Percentiles rank a stretch among this genome's conserved stretches.
Conservation (phyloP, 306 rosid genomes). For the Dryas drummondii region DNA sequence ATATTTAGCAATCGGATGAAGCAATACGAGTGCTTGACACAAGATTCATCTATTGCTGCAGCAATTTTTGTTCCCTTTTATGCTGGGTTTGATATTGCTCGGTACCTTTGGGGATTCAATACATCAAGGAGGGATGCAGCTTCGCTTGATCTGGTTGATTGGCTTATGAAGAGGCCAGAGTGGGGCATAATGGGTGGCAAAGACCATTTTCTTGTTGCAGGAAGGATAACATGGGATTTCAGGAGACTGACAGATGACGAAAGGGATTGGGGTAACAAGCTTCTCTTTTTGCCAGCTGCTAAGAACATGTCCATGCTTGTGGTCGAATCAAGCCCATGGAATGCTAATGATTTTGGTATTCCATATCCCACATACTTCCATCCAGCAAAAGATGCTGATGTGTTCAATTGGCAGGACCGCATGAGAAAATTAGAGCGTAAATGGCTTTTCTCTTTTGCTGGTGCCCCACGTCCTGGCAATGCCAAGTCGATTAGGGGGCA, state of each 20-base stretch:
- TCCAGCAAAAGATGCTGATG: conserved; percentile 89
- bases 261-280: conserved; percentile 89
- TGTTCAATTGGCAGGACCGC: conserved; percentile 51
- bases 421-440: conserved; percentile 48
- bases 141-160: conserved; percentile 77
- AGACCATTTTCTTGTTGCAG: conserved; percentile 96
- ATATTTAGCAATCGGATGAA: conserved; percentile 91
- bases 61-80: conserved; percentile 93
- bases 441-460: conserved; percentile 96
- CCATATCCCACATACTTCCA: conserved; percentile 98
- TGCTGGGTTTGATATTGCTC: conserved; percentile 93
- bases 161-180: conserved; percentile 95
- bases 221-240: conserved; percentile 97
- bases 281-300: conserved; percentile 87
- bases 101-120: conserved; percentile 92
- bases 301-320: conserved; percentile 99
- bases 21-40: conserved; percentile 87
- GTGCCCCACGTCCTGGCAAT: conserved; percentile 95
- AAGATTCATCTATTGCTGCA: conserved; percentile 84
- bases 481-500: conserved; percentile 83
- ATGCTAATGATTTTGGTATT: conserved; percentile 93
- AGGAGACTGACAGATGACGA: conserved; percentile 74
- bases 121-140: conserved; percentile 84
- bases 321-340: conserved; percentile 99
- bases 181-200: conserved; percentile 86